Evolutionary conservation across 352 stramenopile genomes (phyloP), one percentile per base, ranked within the genome.

Genomic region (Phytophthora sp.): DNA sequence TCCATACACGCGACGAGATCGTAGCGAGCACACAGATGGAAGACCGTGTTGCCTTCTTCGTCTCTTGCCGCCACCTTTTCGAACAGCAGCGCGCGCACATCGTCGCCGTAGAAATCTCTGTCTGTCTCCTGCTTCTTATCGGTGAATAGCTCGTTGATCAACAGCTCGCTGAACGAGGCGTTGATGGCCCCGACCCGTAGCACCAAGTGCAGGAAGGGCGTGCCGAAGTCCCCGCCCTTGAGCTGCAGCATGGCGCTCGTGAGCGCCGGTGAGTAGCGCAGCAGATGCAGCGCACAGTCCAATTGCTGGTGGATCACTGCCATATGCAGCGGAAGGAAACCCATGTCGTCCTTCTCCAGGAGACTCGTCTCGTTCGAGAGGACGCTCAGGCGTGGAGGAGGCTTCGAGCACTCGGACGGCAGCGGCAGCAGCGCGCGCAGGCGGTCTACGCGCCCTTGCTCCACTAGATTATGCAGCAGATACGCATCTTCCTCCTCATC

Each of bases 301-400:
- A 57, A 31, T 33, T 64, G 76, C 55, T 89, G 76, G 61, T 94
- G 69, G 49, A 94, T 79, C 20, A 88, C 41, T 15, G 83, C 86
- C 31, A 92, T 67, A 50, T 96, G 88, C 16, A 97, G 57, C 7
- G 90, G 85, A 33, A 94, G 76, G 49, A 89, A 93, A 20, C 88
- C 88, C 78, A 90, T 91, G 47, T 92, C 80, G 66, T 96, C 89
- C 56, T 90, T 90, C 50, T 94, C 86, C 21, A 90, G 72, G 30
- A 94, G 71, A 59, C 52, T 68, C 36, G 76, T 76, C 66, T 93
- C 84, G 18, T 57, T 67, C 11, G 75, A 76, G 31, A 91, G 68
- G 44, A 88, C 71, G 16, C 69, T 64, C 56, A 83, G 69, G 20
- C 63, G 64, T 20, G 33, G 53, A 66, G 39, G 33, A 65, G 64